Percentiles rank a stretch among this genome's conserved stretches.
Conservation (phyloP, 306 rosid species). For the Abrus precatorius region DNA sequence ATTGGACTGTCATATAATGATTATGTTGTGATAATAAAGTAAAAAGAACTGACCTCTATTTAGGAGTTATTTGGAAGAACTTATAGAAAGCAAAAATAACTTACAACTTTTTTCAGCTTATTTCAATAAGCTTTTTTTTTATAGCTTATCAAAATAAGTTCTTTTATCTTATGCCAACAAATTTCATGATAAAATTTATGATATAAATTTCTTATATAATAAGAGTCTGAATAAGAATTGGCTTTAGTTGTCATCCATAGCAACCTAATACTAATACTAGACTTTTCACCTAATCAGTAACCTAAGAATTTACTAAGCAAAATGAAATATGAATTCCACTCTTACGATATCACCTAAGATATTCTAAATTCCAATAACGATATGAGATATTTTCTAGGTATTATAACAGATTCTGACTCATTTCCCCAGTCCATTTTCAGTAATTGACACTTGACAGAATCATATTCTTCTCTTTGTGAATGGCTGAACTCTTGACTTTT, state of each 20-base stretch:
- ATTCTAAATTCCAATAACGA: neutral
- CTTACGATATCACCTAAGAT: neutral
- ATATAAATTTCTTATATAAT: too few species aligned
- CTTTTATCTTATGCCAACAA: too few species aligned
- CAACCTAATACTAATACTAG: neutral
- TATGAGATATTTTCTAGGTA: neutral
- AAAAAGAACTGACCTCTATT: too few species aligned
- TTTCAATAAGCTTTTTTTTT: too few species aligned
- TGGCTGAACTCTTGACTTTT: constrained; percentile 15
- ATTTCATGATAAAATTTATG: too few species aligned
- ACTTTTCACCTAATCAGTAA: neutral
- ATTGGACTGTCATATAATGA: neutral
- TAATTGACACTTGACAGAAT: neutral
- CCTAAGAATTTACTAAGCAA: neutral
- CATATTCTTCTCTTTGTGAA: constrained; percentile 5
- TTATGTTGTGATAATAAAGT: neutral
- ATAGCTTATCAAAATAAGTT: too few species aligned
- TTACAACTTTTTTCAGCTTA: too few species aligned
- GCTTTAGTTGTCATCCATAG: too few species aligned
- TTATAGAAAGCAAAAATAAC: too few species aligned
- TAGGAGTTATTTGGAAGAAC: too few species aligned
- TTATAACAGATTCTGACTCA: constrained; percentile 1
- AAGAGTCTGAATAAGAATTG: too few species aligned
- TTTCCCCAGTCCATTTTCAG: neutral
- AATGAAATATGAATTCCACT: neutral